Evolutionary conservation across 2,329 filamentous ascomycete genomes (phyloP), one percentile per base, ranked within the genome.

Genomic region (Clonostachys rhizophaga): DNA sequence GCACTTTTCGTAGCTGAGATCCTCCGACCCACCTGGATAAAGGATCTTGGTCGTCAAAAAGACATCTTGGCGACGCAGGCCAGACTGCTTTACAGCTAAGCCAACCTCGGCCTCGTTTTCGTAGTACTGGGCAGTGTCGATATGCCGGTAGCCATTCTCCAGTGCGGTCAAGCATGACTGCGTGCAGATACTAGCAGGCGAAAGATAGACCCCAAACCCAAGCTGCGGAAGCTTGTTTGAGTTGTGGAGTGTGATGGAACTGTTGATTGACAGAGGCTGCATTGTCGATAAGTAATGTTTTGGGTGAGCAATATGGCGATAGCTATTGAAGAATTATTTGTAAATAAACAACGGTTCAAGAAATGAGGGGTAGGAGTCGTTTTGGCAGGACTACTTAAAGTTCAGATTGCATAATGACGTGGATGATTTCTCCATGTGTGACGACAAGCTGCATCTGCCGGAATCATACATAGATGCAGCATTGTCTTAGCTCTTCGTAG

Each of bases 1-100:
- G 13, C 82, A 68, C 49, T 75, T 78, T 45, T 76, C 57, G 56
- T 87, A 86, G 13, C 78, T 87, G 33, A 70, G 68, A 3, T 86
- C 79, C 2, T 75, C 68, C 42, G 78, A 78, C 0, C 57, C 57
- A 4, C 70, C 72, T 1, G 68, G 69, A 30, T 64, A 69, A 33
- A 84, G 67, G 47, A 89, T 81, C 66, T 91, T 91, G 49, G 83
- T 86, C 1, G 86, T 89, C 37, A 89, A 64, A 61, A 85, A 90
- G 43, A 90, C 57, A 9, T 87, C 73, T 14, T 72, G 65, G 34
- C 83, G 76, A 6, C 72, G 65, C 6, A 89, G 52, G 0, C 72
- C 72, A 3, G 78, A 83, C 47, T 76, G 60, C 20, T 67, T 67
- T n/a, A 89, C 63, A 1, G 86, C 85, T 45, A 78, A 68, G 5